Base-by-base conservation (phyloP, 345 rosid species). In the Linum lewisii region DNA sequence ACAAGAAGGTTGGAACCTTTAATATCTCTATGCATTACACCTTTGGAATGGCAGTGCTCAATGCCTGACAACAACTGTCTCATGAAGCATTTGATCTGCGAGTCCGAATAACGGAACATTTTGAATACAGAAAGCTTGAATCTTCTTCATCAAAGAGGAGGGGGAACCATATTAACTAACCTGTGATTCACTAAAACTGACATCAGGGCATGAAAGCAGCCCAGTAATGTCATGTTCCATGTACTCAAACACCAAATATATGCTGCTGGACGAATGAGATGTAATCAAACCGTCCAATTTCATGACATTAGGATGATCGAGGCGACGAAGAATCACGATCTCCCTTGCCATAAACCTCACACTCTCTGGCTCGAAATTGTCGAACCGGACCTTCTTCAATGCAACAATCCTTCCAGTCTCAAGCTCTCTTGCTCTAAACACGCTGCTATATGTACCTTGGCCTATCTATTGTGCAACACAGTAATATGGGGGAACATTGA, bases 81-180 rank as follows among this genome's bases (percentile, higher is more conserved):
- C 56, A 52, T 52, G 56, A 15, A 52, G 56, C 56, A 52, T 24
- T 52, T 52, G 25, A 52, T 52, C 24, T 52, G 56, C 34, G 34
- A 29, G 34, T 4, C 34, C 34, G 7, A 29, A 29, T 3, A 29
- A 29, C 34, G 7, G 34, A 29, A 29, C 34, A 29, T 29, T 29
- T 29, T 29, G 1, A 29, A 29, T 29, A 29, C 34, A 29, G 7
- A 3, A 29, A 29, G 34, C 34, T 29, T 29, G 34, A 29, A 29
- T 29, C 34, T 29, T 29, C 7, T 29, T 29, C 7, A 29, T 29
- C 34, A 29, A 29, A 29, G 34, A 29, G 34, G 0, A 29, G 34
- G 34, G 34, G 4, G 34, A 29, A 29, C 34, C 7, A n/a, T n/a
- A n/a, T n/a, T n/a, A n/a, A n/a, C 34, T 29, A 29, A 29, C 34